Evolutionary conservation across 768 basidiomycete species (phyloP), one percentile per base, ranked within the genome.

Genomic region (Xanthoconium stramineum): DNA sequence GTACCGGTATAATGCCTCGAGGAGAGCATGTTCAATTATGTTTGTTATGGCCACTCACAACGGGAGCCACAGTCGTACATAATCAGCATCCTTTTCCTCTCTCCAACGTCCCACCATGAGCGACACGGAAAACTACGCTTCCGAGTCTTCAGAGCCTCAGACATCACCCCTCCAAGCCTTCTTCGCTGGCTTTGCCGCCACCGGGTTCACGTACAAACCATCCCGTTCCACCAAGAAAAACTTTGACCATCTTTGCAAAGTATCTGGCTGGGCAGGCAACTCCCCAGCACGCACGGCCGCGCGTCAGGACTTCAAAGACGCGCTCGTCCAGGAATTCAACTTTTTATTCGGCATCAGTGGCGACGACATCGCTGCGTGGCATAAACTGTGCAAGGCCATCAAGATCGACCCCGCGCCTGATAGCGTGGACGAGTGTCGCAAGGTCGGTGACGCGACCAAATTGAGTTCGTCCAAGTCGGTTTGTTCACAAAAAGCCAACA

Each of bases 301-400:
- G 0, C 53, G 47, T 9, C 2, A 13, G 4, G 45, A 28, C 13
- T 68, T 64, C 62, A 48, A 60, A 2, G 60, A 61, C 20, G 67
- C 69, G 7, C 62, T 69, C 37, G 59, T 66, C 1, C 48, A 67
- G 35, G 45, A 69, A 33, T 69, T 71, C 47, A 69, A 71, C 44
- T 47, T 52, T 14, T 28, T 61, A 32, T 69, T 58, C 17, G 67
- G 69, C 0, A 53, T 52, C 32, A 54, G 66, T 19, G 59, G 28
- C 2, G 52, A 61, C 9, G 48, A 65, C 43, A 13, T 67, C 1
- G 20, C 19, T 0, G 47, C 65, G 1, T 71, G 68, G 67, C 60
- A 57, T 2, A 50, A 53, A 24, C 59, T 69, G n/a, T 67, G 67
- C 35, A n/a, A 39, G 15, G 32, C 37, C 30, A 51, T 71, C 20